Base-by-base conservation (phyloP, 2,329 filamentous ascomycete species). In the Ramichloridium luteum region DNA sequence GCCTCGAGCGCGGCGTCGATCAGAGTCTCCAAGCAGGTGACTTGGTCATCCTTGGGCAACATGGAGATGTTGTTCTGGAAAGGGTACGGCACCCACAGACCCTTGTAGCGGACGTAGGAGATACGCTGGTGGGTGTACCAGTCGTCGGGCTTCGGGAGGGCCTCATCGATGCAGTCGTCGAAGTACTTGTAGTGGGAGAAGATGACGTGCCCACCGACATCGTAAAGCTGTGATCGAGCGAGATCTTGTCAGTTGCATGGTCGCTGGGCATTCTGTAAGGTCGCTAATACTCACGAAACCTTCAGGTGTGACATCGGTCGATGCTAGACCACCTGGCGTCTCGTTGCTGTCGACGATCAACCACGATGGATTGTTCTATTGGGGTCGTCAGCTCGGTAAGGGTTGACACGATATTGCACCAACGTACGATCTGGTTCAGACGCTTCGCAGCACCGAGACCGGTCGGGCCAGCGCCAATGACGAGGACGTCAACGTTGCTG, bases 151-250 rank as follows among this genome's bases (percentile, higher is more conserved):
- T 84, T 84, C 52, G 90, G 90, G 25, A 98, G 77, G 32, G 90
- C 90, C 71, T 98, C 90, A 60, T 96, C 74, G 57, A 98, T 79
- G 68, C 83, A 92, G 70, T 98, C 90, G 66, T 98, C 90, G 60
- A 98, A 98, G 76, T 98, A 98, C 69, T 94, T 94, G 80, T 98
- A 98, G 74, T 94, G 86, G 50, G 86, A 94, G 74, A 94, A 94
- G 67, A 94, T 94, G 64, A 94, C 86, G 65, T 94, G 86, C 51
- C 86, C 86, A 58, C 86, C 86, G 51, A 98, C 90, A 65, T 98
- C 90, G 73, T 94, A 98, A 52, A 98, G 75, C 88, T 93, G 54
- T 13, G 37, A 16, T n/a, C 4, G 35, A 36, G 38, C 27, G 25
- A 27, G 33, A 27, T 31, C 13, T 9, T 25, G 31, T 25, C 12